Base-by-base conservation (phyloP, 1,139 yeast species). In the Sporopachydermia cereana region DNA sequence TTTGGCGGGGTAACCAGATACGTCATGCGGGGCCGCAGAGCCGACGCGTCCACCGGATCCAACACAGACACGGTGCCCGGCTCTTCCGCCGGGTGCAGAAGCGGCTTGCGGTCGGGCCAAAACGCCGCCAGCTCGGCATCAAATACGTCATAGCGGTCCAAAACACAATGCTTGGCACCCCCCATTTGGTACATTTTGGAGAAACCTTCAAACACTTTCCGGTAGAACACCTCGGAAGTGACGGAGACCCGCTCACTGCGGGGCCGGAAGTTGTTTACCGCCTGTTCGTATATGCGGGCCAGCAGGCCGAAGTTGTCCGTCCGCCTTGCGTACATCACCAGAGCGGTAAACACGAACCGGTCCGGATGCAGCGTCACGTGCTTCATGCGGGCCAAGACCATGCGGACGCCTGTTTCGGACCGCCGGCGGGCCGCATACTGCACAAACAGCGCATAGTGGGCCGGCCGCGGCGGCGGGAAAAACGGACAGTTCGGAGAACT, bases 371-470 rank as follows among this genome's bases (percentile, higher is more conserved):
- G 46, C 3, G 47, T 46, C 17, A 45, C 39, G 3, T 36, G 41
- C 12, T 45, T 44, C 54, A 55, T 55, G 16, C 56, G 48, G 12
- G 43, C 30, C 12, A 57, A 42, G 14, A 56, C 48, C 14, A 36
- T 20, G 2, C 44, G 36, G 9, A 58, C 52, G 34, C 53, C 42
- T 16, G 43, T 47, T 21, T 46, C 49, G 31, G 51, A 50, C 24
- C 50, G 48, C 29, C 52, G 43, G 17, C 55, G 46, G 1, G 58
- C 55, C 3, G 53, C 58, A 41, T 57, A 47, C 43, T 54, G 54
- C 16, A 58, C 47, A 41, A 58, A 53, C 12, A 53, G 42, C 2
- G 58, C 53, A 42, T 57, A 57, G 14, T 52, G 50, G 2, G 48
- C 46, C 14, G 51, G 45, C 21, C 46, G 48, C 1, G 57, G 55